Conservation (phyloP, 2,329 filamentous ascomycete species). For the Scleromitrula shiraiana region DNA sequence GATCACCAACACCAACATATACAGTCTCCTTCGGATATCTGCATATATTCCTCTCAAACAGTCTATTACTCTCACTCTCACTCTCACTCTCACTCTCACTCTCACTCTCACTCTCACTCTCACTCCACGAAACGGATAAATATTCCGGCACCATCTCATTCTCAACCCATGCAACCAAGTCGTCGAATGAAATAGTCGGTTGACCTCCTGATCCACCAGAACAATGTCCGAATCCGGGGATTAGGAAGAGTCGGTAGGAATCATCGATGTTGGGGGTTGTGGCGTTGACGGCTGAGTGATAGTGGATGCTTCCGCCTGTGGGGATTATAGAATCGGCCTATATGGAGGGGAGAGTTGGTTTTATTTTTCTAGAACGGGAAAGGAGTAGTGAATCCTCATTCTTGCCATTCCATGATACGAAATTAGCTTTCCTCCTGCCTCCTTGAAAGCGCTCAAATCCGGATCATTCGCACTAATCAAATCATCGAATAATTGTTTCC, state of each 20-base stretch:
- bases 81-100: too few relatives aligned
- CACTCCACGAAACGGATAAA: too few relatives aligned
- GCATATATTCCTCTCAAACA: too few relatives aligned
- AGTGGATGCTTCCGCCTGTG: conserved; percentile 27
- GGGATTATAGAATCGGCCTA: conserved; percentile 29
- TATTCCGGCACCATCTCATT: background rate
- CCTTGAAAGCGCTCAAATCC: conserved; percentile 9
- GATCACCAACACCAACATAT: too few relatives aligned
- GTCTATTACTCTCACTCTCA: too few relatives aligned
- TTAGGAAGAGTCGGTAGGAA: background rate
- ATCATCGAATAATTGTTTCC: background rate
- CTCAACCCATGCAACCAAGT: background rate
- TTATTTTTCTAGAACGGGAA: background rate
- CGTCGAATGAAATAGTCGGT: background rate
- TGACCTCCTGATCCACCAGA: background rate
- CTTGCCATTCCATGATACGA: conserved; percentile 11
- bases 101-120: too few relatives aligned
- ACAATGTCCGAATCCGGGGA: background rate
- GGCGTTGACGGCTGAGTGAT: conserved; percentile 16
- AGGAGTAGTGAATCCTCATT: background rate
- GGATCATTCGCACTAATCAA: conserved; percentile 6
- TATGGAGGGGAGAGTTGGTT: background rate
- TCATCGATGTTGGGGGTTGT: background rate
- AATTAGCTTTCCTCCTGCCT: conserved; percentile 12
- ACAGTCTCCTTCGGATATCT: too few relatives aligned